Base-by-base conservation (phyloP, 352 stramenopile genomes). In the Globisporangium sylvaticum region DNA sequence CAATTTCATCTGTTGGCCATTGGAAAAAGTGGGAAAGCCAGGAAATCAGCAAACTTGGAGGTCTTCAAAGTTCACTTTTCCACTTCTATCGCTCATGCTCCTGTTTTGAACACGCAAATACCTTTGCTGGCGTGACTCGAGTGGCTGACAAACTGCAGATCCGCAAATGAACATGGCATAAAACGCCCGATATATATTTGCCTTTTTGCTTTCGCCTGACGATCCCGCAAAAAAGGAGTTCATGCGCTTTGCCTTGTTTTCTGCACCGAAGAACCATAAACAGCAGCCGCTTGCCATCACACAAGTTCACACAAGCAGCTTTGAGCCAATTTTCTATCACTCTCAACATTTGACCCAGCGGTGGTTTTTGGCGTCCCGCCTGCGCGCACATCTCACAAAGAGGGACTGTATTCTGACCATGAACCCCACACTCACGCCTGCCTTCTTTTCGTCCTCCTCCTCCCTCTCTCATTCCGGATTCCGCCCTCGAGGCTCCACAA, bases 381-480 rank as follows among this genome's bases (percentile, higher is more conserved):
- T 48, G 39, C 7, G 39, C 39, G 22, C 39, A 48, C 37, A 46
- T 20, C 14, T 46, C 14, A 20, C 37, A 20, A 52, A 52, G 53
- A 42, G n/a, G n/a, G n/a, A n/a, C n/a, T n/a, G n/a, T n/a, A n/a
- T n/a, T n/a, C n/a, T n/a, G n/a, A n/a, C 10, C 37, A 4, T 48
- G 39, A 48, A 48, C 39, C 39, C 15, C 15, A n/a, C 15, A 22
- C 37, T n/a, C 15, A 22, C 15, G 15, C 39, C 22, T n/a, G 12
- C 22, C 48, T 55, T 25, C 2, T 31, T 18, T 29, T 55, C 48
- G 22, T 56, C 25, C 22, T 27, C 50, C 22, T 27, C 22, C 50
- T 20, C 50, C 25, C 50, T 63, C 34, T 37, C 58, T 48, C 58
- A 63, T 63, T 63, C 34, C 32, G 58, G 58, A 63, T 54, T 63